Evolutionary conservation across 2,329 filamentous ascomycete species (phyloP), one percentile per base, ranked within the genome.

Genomic region (Chalara sp.): DNA sequence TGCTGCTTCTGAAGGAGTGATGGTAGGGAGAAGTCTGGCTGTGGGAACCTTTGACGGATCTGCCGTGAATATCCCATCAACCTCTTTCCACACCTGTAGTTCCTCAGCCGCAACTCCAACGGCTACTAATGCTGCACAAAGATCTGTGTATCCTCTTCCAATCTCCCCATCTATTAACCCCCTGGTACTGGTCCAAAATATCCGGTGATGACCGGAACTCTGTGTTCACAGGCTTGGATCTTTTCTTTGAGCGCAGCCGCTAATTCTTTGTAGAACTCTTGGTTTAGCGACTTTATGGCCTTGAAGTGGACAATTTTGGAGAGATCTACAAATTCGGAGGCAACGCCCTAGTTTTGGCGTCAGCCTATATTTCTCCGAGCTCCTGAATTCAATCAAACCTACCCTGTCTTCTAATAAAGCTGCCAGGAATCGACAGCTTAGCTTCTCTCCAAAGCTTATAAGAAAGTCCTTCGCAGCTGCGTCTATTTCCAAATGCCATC

Each of bases 1-100:
- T 10, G 93, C 92, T 2, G 93, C 93, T 70, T 99, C 93, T 7
- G 89, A 86, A 0, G 93, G 93, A 4, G 92, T 96, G 66, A 99
- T 96, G 49, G 85, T 84, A 8, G 84, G 73, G 43, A 99, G 78
- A n/a, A 99, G 76, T 44, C 86, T 79, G n/a, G 93, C 95, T 1
- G 92, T 97, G 3, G 92, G 91, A 39, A 95, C 89, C 69, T 93
- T 95, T 60, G 86, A 81, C 3, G 89, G 89, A 64, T 96, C 92
- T 5, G 78, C 77, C 2, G 79, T 84, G 70, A 96, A 93, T 65
- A 97, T 95, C 53, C 90, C 91, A 68, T 99, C 93, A 6, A 99
- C 93, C 67, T 99, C 93, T 73, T 99, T 99, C 93, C 93, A 97
- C 56, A 99, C 87, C 69, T 99, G 93, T 48, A 99, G 78, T 68